phyloP scores from a whole-genome alignment of 2,329 filamentous ascomycete species.

The Colletotrichum sp. region DNA sequence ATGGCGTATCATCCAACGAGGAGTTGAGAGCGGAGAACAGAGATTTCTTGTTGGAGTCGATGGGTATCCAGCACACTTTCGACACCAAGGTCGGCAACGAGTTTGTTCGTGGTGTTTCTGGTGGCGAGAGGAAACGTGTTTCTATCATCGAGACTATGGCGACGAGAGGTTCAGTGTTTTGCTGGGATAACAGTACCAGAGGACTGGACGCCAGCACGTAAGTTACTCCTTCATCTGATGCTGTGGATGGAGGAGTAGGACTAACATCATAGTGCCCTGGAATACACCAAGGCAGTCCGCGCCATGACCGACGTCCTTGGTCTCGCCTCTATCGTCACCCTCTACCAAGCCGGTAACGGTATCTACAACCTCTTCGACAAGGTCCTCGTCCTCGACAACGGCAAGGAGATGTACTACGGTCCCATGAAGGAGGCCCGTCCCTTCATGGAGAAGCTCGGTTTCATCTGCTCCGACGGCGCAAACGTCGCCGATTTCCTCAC shows the following conservation, averaged over 20 bases:
- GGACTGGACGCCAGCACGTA: conserved; percentile 69
- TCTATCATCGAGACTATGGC: conserved; percentile 71
- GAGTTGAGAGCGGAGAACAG: conserved; percentile 52
- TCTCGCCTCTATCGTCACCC: conserved; percentile 64
- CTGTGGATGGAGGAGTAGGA: accelerated
- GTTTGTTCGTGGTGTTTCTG: conserved; percentile 69
- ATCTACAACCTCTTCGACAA: conserved; percentile 76
- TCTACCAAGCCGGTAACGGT: conserved; percentile 74
- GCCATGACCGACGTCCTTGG: conserved; percentile 68
- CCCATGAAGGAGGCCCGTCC: conserved; percentile 61
- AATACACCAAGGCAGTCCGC: conserved; percentile 65
- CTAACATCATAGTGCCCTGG: conserved; percentile 48
- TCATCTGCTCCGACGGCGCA: conserved; percentile 64
- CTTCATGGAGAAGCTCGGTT: conserved; percentile 70
- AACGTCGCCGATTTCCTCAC: conserved; percentile 72
- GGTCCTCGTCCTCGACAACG: conserved; percentile 70
- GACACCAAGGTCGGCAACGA: conserved; percentile 74
- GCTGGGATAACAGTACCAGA: conserved; percentile 72
- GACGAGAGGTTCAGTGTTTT: conserved; percentile 62
- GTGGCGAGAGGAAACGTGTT: conserved; percentile 72
- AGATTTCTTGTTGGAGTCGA: conserved; percentile 61
- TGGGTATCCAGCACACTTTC: conserved; percentile 63
- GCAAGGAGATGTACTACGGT: conserved; percentile 71
- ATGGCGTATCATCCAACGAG: conserved; percentile 44
- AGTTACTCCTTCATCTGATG: conserved; percentile 15